Evolutionary conservation across 140 eudicot genomes (phyloP), one percentile per base, ranked within the genome.

Genomic region (Erigeron philadelphicus): DNA sequence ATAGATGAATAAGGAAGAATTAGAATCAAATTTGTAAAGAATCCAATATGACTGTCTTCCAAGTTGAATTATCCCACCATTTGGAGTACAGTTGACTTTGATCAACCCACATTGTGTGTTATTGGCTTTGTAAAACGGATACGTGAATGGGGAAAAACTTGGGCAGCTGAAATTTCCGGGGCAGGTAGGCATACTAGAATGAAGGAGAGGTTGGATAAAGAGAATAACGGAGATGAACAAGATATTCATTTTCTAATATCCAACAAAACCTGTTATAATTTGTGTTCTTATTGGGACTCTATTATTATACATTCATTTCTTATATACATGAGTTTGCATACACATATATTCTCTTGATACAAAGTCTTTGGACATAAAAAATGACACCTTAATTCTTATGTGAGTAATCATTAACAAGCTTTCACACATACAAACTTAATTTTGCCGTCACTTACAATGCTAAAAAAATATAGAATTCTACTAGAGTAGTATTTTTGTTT

Each of bases 31-130:
- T 61, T 64, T 71, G n/a, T 7, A 9, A 0, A 1, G 0, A 70
- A 77, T 77, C 2, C 3, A 9, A 64, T 46, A 45, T 7, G 21
- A 19, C 8, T 4, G 6, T 38, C 18, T 23, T 64, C 63, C 73
- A 55, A 77, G 0, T 18, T 46, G 55, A 71, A 77, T 11, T 0
- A 19, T 3, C n/a, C 31, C 45, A 8, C 42, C 67, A 2, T 9
- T 6, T 0, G 6, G 3, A 10, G 16, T 56, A 71, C 77, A 77
- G 4, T 38, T 46, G 57, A 71, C 68, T 41, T 18, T 46, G 42
- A 75, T 59, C 74, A 75, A 75, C 75, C 79, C 79, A 40, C 79
- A 67, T 0, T 7, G 9, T 7, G 11, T 12, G 7, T 67, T 69
- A 7, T 7, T 12, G 31, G 16, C 18, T 6, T 18, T 21, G 62